A percentile compares a stretch with the other conserved stretches of the same genome.
phyloP scores from a whole-genome alignment of 176 grass and related monocot species.

The Phragmites australis region DNA sequence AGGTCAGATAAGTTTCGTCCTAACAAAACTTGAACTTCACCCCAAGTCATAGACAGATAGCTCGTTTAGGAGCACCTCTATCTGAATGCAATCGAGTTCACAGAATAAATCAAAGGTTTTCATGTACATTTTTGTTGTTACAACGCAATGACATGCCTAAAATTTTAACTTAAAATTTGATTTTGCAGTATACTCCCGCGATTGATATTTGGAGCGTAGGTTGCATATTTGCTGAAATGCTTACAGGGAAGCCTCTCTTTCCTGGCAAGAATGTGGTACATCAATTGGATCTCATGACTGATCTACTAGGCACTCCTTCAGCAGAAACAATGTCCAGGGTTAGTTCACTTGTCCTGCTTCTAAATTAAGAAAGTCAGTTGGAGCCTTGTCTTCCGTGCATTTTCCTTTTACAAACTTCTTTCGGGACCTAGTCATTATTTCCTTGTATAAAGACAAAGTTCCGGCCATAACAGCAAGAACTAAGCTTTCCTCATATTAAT shows the following conservation, averaged over 20 bases:
- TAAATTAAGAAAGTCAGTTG: slow-evolving; percentile 22
- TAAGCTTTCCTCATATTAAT: neutral
- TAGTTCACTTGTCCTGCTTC: slow-evolving; percentile 21
- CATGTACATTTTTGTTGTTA: neutral
- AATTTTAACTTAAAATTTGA: slow-evolving; percentile 12
- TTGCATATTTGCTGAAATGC: slow-evolving; percentile 90
- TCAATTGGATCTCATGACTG: slow-evolving; percentile 87
- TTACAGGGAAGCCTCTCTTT: slow-evolving; percentile 70
- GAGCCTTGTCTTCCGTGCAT: neutral
- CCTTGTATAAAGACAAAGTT: neutral
- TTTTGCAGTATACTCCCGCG: slow-evolving; percentile 74
- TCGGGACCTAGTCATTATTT: neutral
- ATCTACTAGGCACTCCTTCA: slow-evolving; percentile 74
- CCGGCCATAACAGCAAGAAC: neutral
- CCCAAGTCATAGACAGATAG: neutral
- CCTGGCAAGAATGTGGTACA: slow-evolving; percentile 86
- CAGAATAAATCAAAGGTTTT: neutral
- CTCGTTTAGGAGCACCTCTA: neutral
- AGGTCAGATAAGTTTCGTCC: slow-evolving; percentile 42
- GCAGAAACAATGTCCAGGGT: slow-evolving; percentile 64
- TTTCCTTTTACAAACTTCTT: neutral
- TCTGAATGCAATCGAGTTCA: neutral
- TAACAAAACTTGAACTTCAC: slow-evolving; percentile 12
- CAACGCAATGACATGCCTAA: neutral
- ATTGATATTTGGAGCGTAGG: slow-evolving; percentile 90